Conservation (phyloP, 768 basidiomycete species). For the Naematelia aurantialba region DNA sequence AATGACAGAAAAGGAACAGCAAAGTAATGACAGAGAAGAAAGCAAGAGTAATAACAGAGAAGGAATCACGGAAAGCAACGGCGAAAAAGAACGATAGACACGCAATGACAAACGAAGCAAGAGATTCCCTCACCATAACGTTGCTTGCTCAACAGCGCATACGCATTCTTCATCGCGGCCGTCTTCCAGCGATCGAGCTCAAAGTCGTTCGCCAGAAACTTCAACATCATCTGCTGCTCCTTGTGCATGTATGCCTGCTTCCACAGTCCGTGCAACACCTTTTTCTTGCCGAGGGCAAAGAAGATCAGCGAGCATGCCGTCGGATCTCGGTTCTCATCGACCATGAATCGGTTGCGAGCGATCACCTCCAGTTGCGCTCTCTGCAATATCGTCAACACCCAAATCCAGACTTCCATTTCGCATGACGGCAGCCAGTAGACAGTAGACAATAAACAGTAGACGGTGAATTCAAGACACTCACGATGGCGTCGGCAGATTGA, state of each 20-base stretch:
- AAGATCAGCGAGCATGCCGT: slow-evolving; percentile 84
- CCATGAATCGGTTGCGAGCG: slow-evolving; percentile 89
- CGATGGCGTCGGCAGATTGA: slow-evolving; percentile 70
- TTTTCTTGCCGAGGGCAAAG: slow-evolving; percentile 87
- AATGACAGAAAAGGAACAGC: too few relatives aligned
- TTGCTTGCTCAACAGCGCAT: slow-evolving; percentile 80
- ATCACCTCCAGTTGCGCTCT: slow-evolving; percentile 70
- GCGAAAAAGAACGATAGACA: too few relatives aligned
- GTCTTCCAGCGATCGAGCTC: slow-evolving; percentile 76
- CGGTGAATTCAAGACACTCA: slow-evolving; percentile 54
- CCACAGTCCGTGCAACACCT: slow-evolving; percentile 92
- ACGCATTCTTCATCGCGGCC: slow-evolving; percentile 94
- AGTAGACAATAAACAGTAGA: too few relatives aligned
- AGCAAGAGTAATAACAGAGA: too few relatives aligned
- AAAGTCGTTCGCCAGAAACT: slow-evolving; percentile 89
- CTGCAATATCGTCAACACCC: slow-evolving; percentile 16
- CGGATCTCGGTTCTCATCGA: slow-evolving; percentile 80
- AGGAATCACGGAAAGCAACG: too few relatives aligned
- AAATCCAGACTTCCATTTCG: too few relatives aligned
- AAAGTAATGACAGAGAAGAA: too few relatives aligned
- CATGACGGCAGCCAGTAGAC: too few relatives aligned
- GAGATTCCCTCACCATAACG: slow-evolving; percentile 68
- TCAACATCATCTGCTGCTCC: slow-evolving; percentile 83
- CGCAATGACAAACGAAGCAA: neutral
- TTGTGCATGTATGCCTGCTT: slow-evolving; percentile 89